phyloP scores from a whole-genome alignment of 1,139 yeast species.

The Scheffersomyces quercinus region DNA sequence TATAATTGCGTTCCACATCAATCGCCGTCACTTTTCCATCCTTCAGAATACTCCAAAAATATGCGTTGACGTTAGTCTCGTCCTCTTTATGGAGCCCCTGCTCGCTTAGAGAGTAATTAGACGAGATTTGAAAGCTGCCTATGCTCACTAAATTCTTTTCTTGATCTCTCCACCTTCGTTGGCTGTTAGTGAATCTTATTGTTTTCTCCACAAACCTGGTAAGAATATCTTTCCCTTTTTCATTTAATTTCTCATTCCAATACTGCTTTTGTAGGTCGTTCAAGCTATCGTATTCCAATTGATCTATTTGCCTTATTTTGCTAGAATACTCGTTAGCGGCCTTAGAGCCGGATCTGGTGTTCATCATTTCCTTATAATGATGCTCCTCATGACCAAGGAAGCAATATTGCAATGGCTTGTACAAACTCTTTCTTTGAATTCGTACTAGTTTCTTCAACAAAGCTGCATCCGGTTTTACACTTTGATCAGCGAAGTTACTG shows the following conservation, averaged over 20 bases:
- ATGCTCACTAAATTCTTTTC: constrained; percentile 15
- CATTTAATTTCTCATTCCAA: constrained; percentile 9
- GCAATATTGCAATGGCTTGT: constrained; percentile 32
- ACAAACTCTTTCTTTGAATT: constrained; percentile 20
- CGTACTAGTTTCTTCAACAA: constrained; percentile 16
- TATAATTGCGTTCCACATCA: no score
- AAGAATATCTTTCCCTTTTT: constrained; percentile 14
- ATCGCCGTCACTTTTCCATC: no score
- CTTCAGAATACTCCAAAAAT: no score
- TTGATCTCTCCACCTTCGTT: constrained; percentile 15
- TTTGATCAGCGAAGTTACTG: neutral
- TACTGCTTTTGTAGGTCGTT: constrained; percentile 6
- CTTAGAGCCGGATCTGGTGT: no score
- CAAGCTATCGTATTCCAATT: no score
- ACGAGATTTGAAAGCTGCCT: constrained; percentile 1
- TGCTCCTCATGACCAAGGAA: constrained; percentile 12
- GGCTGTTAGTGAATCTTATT: constrained; percentile 16
- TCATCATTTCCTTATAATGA: no score
- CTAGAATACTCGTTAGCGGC: no score
- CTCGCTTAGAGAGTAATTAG: neutral
- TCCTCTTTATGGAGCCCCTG: no score
- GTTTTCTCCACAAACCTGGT: constrained; percentile 20
- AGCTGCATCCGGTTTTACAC: constrained; percentile 1
- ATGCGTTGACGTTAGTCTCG: no score
- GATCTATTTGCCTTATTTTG: no score